Base-by-base conservation (phyloP, 331 rosid genomes). In the Spiraea crenata region DNA sequence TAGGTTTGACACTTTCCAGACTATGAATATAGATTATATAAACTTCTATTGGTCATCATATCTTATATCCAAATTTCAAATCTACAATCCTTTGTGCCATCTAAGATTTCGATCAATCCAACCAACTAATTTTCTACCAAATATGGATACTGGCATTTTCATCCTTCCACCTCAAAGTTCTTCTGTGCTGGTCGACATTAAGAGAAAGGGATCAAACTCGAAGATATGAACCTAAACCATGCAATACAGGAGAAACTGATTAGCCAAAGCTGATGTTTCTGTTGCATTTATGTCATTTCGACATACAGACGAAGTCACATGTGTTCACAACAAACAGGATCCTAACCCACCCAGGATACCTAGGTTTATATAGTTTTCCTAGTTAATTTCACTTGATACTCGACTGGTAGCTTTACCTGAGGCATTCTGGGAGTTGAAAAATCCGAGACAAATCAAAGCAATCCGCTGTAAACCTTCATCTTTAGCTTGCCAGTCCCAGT, bases 401-500 rank as follows among this genome's bases (percentile, higher is more conserved):
- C 19, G 6, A 17, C 14, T 68, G 50, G 20, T 38, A 51, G 1
- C 9, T 11, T 9, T 20, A 68, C 62, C 73, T 52, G 60, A 40
- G 15, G 11, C 38, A 2, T n/a, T 50, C 38, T 51, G 25, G 57
- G 34, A 41, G 31, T 17, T 14, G 6, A 5, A 70, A 65, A 31
- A 69, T 41, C 64, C 64, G 9, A 65, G 45, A 47, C 17, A 47
- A 47, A 47, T 25, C 13, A 4, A 46, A 34, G 42, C 54, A 20
- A 41, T 17, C 51, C 55, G 25, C 20, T 55, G 42, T 12, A 45
- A 42, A 15, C 4, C 40, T 3, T 42, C 25, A 31, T 56, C 70
- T 66, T 4, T 9, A 66, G 46, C 44, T 47, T 34, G 57, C 35
- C 71, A 66, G n/a, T 16, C 31, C 35, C 58, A 66, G 71, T 31